Evolutionary conservation across 495 filamentous ascomycete species (phyloP).

Genomic region (Aspergillus mulundensis): DNA sequence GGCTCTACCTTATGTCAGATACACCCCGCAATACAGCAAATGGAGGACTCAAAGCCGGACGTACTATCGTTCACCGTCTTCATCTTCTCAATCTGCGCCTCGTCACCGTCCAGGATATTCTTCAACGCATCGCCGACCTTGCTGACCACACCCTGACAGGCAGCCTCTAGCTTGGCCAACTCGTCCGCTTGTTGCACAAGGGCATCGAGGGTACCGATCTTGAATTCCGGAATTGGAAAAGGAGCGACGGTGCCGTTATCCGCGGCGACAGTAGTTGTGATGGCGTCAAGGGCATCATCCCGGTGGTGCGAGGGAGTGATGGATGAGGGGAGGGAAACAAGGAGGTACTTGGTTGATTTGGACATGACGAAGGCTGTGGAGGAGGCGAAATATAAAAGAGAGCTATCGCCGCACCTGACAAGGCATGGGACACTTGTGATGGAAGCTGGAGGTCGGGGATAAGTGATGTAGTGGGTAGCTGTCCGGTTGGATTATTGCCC

Average conservation of each 20-base stretch:
- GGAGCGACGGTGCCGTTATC: slow-evolving; percentile 74
- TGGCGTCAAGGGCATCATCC: slow-evolving; percentile 73
- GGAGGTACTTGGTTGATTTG: slow-evolving; percentile 59
- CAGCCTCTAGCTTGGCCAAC: slow-evolving; percentile 75
- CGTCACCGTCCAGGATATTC: slow-evolving; percentile 74
- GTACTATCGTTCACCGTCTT: slow-evolving; percentile 95
- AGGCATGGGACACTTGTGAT: slow-evolving; percentile 14
- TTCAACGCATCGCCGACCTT: slow-evolving; percentile 86
- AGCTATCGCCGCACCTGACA: slow-evolving; percentile 6
- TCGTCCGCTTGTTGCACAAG: slow-evolving; percentile 97
- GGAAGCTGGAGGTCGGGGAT: slow-evolving; percentile 1
- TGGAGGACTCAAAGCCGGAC: slow-evolving; percentile 24
- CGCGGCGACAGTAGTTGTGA: slow-evolving; percentile 65
- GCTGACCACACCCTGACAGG: slow-evolving; percentile 75
- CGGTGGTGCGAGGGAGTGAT: slow-evolving; percentile 67
- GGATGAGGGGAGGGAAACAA: slow-evolving; percentile 71
- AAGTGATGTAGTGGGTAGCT: slow-evolving; percentile 14
- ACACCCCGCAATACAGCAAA: background rate
- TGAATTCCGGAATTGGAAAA: slow-evolving; percentile 88
- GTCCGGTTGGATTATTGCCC: slow-evolving; percentile 11
- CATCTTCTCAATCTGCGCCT: slow-evolving; percentile 75
- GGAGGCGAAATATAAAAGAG: background rate
- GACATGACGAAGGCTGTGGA: slow-evolving; percentile 45
- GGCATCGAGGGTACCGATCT: slow-evolving; percentile 93
- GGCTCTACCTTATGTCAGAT: slow-evolving; percentile 57